A percentile compares a stretch with the other conserved stretches of the same genome.
phyloP scores from a whole-genome alignment of 495 filamentous ascomycete genomes.

The Podospora tetraspora region DNA sequence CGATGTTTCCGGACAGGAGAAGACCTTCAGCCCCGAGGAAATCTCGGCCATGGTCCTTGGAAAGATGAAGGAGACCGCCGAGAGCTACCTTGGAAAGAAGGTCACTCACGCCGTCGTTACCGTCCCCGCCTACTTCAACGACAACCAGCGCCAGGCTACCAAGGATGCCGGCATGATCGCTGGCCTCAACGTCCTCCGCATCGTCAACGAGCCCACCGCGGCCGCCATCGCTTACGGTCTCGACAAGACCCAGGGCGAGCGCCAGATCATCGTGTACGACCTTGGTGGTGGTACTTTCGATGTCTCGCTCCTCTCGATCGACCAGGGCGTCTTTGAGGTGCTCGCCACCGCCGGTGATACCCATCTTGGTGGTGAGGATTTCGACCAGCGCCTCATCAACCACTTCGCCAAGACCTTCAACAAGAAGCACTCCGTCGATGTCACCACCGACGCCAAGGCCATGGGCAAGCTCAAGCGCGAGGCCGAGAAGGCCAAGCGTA shows the following conservation, averaged over 20 bases:
- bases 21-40: constrained; percentile 81
- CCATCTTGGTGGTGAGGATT: constrained; percentile 99
- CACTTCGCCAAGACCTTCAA: constrained; percentile 98
- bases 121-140: constrained; percentile 98
- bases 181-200: constrained; percentile 93
- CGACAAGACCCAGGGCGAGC: constrained; percentile 79
- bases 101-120: constrained; percentile 97
- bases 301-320: constrained; percentile 96
- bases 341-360: constrained; percentile 98
- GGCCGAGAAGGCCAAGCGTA: constrained; percentile 99
- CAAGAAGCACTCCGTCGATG: constrained; percentile 92
- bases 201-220: constrained; percentile 92
- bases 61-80: constrained; percentile 97
- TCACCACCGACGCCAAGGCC: constrained; percentile 92
- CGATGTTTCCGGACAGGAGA: constrained; percentile 64
- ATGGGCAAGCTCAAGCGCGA: constrained; percentile 99
- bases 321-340: constrained; percentile 97
- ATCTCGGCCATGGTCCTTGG: constrained; percentile 81
- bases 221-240: constrained; percentile 85
- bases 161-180: constrained; percentile 96
- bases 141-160: constrained; percentile 95
- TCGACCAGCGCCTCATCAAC: constrained; percentile 97
- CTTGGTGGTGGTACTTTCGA: constrained; percentile 99
- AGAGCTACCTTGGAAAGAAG: constrained; percentile 88
- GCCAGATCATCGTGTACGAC: constrained; percentile 95